Conservation (phyloP, 805 yeast genomes). For the Geotrichum ghanense region DNA sequence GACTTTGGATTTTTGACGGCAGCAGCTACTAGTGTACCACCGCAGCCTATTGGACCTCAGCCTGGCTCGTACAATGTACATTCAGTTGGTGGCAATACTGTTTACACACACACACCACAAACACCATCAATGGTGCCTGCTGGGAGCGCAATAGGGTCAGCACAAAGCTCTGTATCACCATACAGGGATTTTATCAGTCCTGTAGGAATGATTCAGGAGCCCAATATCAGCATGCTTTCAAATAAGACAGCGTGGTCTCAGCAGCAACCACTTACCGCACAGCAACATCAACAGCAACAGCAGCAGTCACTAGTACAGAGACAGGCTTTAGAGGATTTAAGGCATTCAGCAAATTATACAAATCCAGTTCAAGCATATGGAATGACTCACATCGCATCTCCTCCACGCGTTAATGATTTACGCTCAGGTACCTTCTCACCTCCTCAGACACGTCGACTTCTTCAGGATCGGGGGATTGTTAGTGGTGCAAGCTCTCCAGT, state of each 20-base stretch:
- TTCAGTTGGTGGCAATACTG: background rate
- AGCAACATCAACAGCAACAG: constrained; percentile 1
- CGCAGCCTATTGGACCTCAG: background rate
- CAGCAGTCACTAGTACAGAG: background rate
- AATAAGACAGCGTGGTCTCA: background rate
- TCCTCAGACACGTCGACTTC: constrained; percentile 3
- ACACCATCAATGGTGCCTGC: background rate
- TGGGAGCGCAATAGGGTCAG: background rate
- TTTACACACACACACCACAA: background rate
- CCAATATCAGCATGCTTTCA: background rate
- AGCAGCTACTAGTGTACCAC: background rate
- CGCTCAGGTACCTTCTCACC: background rate
- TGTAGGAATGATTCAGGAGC: background rate
- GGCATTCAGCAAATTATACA: background rate
- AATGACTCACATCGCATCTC: background rate
- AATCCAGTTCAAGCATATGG: background rate
- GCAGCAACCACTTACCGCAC: background rate
- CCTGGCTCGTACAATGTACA: background rate
- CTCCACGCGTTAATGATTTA: constrained; percentile 1
- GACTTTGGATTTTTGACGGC: background rate
- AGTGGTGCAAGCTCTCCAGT: background rate
- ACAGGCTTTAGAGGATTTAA: background rate
- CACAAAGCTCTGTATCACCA: background rate
- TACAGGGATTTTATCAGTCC: background rate
- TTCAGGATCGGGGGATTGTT: background rate